These are phyloP conservation scores for Cetradonia linearis DNA, from an alignment of 495 filamentous ascomycete genomes.

Conservation along the genomic window DNA sequence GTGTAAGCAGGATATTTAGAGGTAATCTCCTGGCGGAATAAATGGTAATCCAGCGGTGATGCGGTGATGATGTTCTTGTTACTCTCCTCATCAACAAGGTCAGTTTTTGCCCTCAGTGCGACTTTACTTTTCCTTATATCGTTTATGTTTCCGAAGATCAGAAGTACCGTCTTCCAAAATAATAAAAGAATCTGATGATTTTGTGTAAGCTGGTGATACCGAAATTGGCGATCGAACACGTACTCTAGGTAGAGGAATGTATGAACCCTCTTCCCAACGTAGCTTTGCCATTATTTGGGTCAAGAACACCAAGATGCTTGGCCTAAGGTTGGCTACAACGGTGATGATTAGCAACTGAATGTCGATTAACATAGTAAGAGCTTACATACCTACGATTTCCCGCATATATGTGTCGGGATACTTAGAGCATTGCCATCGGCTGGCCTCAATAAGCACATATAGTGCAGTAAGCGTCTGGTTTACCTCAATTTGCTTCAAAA, in stretches of 20 bases:
- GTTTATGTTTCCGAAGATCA: slow-evolving; percentile 67
- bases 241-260: slow-evolving; percentile 50
- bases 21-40: slow-evolving; percentile 94
- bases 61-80: slow-evolving; percentile 61
- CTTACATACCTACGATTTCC: slow-evolving; percentile 28
- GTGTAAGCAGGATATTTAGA: slow-evolving; percentile 97
- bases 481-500: slow-evolving; percentile 42
- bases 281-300: slow-evolving; percentile 64
- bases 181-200: slow-evolving; percentile 53
- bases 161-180: slow-evolving; percentile 82
- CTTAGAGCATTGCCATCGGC: slow-evolving; percentile 37
- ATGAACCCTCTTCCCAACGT: slow-evolving; percentile 75
- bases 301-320: slow-evolving; percentile 60
- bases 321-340: slow-evolving; percentile 45
- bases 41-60: slow-evolving; percentile 89
- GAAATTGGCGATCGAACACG: neutral
- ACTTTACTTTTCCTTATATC: slow-evolving; percentile 66
- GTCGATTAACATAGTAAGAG: neutral
- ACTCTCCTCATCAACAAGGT: slow-evolving; percentile 30
- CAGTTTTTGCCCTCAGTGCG: slow-evolving; percentile 34
- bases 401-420: slow-evolving; percentile 24
- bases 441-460: slow-evolving; percentile 63
- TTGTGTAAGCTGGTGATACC: slow-evolving; percentile 19
- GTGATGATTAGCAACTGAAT: slow-evolving; percentile 7
- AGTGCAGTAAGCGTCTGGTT: slow-evolving; percentile 50